phyloP scores from a whole-genome alignment of 2,329 filamentous ascomycete genomes.

The Fusarium armeniacum region DNA sequence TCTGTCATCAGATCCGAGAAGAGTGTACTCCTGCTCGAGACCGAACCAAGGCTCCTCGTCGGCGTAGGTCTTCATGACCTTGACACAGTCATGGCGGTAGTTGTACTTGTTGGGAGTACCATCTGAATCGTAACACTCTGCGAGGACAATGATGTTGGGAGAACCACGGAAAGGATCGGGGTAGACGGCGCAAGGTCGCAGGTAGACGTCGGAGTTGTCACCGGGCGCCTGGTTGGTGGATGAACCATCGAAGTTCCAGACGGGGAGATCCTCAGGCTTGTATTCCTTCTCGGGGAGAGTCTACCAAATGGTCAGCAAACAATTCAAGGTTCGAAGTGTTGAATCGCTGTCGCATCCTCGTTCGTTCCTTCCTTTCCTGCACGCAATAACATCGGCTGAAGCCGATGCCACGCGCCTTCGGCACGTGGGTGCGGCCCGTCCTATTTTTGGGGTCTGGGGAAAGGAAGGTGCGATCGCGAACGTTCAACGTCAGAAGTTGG shows the following conservation, averaged over 20 bases:
- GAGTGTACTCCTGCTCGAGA: slow-evolving; percentile 94
- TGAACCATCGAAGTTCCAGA: slow-evolving; percentile 77
- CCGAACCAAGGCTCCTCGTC: slow-evolving; percentile 95
- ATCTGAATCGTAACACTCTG: slow-evolving; percentile 94
- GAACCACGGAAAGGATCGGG: slow-evolving; percentile 90
- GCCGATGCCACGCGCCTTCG: slow-evolving; percentile 19
- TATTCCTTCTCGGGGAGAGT: slow-evolving; percentile 66
- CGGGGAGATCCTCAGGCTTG: slow-evolving; percentile 66
- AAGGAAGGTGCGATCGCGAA: slow-evolving; percentile 21
- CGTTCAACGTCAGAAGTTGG: slow-evolving; percentile 19
- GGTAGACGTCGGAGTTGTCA: slow-evolving; percentile 98
- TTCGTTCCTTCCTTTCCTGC: slow-evolving; percentile 6
- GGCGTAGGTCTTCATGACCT: slow-evolving; percentile 90
- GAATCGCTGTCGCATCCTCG: not conserved
- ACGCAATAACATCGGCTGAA: slow-evolving; percentile 20
- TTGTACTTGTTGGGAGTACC: slow-evolving; percentile 99
- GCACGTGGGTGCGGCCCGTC: slow-evolving; percentile 3
- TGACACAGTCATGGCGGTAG: slow-evolving; percentile 90
- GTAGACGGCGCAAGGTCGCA: slow-evolving; percentile 89
- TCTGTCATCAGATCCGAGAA: slow-evolving; percentile 82
- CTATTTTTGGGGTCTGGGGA: slow-evolving; percentile 18
- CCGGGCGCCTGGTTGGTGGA: slow-evolving; percentile 93
- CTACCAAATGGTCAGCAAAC: slow-evolving; percentile 50
- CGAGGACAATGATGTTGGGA: slow-evolving; percentile 94
- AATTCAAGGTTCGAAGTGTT: not conserved